Evolutionary conservation across 257 asterid genomes (phyloP).

Genomic region (Echium plantagineum): DNA sequence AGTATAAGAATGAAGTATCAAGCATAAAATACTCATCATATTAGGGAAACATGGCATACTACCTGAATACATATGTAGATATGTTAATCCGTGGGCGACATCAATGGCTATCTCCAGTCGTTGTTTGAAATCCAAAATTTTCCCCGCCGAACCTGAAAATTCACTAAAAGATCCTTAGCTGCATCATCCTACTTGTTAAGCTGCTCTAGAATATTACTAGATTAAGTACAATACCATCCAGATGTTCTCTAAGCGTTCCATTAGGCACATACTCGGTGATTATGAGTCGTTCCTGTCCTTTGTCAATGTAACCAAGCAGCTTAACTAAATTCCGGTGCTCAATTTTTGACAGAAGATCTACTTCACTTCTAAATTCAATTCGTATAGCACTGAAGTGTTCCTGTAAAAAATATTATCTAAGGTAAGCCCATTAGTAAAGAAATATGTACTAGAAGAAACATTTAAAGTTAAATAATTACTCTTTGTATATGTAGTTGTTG

Average conservation of each 20-base stretch:
- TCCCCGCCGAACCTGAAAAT: constrained; percentile 50
- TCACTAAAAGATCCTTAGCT: constrained; percentile 15
- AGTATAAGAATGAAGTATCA: too few species aligned
- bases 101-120: constrained; percentile 92
- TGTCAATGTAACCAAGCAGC: constrained; percentile 87
- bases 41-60: constrained; percentile 15
- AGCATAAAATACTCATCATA: background rate
- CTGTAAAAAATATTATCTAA: constrained; percentile 19
- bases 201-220: constrained; percentile 6
- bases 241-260: constrained; percentile 94
- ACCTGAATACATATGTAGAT: constrained; percentile 95
- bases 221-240: constrained; percentile 59
- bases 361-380: constrained; percentile 78
- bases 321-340: constrained; percentile 92
- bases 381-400: constrained; percentile 48
- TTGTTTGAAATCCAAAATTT: constrained; percentile 78
- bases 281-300: constrained; percentile 74
- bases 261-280: constrained; percentile 92
- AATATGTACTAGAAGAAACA: background rate
- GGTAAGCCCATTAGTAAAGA: background rate
- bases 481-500: background rate
- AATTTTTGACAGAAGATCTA: constrained; percentile 87
- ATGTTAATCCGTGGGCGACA: constrained; percentile 86
- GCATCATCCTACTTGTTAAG: constrained; percentile 1
- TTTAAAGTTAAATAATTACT: background rate